phyloP scores from a whole-genome alignment of 768 basidiomycete genomes.

The Xerocomellus dryophilus region DNA sequence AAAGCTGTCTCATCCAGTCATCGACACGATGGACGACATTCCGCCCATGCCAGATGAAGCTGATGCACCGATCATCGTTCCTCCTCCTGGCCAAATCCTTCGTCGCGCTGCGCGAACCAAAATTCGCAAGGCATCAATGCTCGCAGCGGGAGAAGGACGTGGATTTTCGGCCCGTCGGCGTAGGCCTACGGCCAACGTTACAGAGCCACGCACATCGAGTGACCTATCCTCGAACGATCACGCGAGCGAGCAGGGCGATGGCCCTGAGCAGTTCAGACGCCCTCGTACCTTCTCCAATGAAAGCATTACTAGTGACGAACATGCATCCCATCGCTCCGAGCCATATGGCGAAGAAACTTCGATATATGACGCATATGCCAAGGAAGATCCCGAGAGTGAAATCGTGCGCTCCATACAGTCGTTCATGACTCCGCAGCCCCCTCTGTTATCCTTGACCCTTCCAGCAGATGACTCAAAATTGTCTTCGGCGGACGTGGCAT shows the following conservation, averaged over 20 bases:
- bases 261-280: constrained; percentile 38
- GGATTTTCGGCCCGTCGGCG: constrained; percentile 54
- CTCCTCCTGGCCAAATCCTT: constrained; percentile 84
- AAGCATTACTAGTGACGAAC: constrained; percentile 40
- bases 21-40: constrained; percentile 66
- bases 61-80: constrained; percentile 83
- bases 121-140: constrained; percentile 81
- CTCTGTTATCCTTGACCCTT: constrained; percentile 24
- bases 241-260: constrained; percentile 62
- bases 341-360: constrained; percentile 78
- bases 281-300: constrained; percentile 36
- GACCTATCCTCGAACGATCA: constrained; percentile 57
- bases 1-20: constrained; percentile 40
- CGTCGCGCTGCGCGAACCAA: constrained; percentile 92
- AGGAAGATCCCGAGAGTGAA: constrained; percentile 51
- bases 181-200: constrained; percentile 24
- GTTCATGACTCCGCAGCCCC: constrained; percentile 19
- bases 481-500: constrained; percentile 6
- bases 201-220: constrained; percentile 59
- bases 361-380: constrained; percentile 82
- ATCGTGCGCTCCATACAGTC: constrained; percentile 18
- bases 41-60: constrained; percentile 72
- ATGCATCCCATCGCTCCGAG: constrained; percentile 50
- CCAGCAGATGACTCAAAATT: constrained; percentile 15
- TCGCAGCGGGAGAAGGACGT: constrained; percentile 79